A percentile compares a stretch with the other conserved stretches of the same genome.
Evolutionary conservation across 2,329 filamentous ascomycete species (phyloP).

Genomic region (Anthostomella pinea): DNA sequence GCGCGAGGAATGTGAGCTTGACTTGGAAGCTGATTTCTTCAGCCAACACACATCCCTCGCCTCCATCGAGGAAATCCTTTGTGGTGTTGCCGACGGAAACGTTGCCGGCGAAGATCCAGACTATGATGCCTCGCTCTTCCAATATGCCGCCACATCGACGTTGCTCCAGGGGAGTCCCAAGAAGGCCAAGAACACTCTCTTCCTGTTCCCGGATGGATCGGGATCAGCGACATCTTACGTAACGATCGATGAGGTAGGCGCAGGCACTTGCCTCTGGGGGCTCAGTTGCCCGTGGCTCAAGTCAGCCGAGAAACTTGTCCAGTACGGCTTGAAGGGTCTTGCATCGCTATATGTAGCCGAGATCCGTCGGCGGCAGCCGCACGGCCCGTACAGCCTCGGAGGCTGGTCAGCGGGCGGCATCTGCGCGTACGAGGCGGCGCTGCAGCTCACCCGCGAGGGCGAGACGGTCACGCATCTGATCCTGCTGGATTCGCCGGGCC

Average conservation of each 20-base stretch:
- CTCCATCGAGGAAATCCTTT: too few relatives aligned
- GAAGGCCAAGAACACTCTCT: constrained; percentile 4
- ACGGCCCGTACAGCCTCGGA: constrained; percentile 8
- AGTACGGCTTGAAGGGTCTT: constrained; percentile 1
- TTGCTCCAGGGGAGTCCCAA: constrained; percentile 5
- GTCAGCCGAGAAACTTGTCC: constrained; percentile 3
- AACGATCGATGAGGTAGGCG: not conserved
- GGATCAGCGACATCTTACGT: constrained; percentile 8
- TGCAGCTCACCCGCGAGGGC: not conserved
- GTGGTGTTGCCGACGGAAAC: too few relatives aligned
- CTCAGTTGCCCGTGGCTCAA: constrained; percentile 9
- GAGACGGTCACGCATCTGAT: constrained; percentile 5
- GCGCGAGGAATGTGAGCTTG: not conserved
- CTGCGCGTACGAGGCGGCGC: constrained; percentile 7
- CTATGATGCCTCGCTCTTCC: too few relatives aligned
- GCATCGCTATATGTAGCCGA: constrained; percentile 4
- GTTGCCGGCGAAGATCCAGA: too few relatives aligned
- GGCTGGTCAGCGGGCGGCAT: constrained; percentile 12
- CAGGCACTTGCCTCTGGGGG: constrained; percentile 1
- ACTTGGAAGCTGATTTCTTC: not conserved
- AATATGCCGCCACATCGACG: constrained; percentile 7
- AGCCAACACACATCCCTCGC: too few relatives aligned
- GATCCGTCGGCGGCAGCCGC: constrained; percentile 8
- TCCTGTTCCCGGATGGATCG: constrained; percentile 12
- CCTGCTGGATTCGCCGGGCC: constrained; percentile 9